phyloP scores from a whole-genome alignment of 768 basidiomycete genomes.

The Rhizopogon salebrosus region DNA sequence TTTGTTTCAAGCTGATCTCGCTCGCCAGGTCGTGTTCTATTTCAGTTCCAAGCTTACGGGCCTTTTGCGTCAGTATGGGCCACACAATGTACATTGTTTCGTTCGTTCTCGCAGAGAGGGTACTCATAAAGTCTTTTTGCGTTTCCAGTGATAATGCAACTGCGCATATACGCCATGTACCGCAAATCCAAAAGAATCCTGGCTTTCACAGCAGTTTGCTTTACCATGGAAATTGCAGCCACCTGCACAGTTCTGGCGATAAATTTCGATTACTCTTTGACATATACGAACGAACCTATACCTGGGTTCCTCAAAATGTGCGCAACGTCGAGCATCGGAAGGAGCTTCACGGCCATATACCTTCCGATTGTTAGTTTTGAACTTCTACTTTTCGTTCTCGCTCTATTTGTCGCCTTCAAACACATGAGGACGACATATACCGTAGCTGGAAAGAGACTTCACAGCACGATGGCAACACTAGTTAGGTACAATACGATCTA shows the following conservation, averaged over 20 bases:
- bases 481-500: constrained; percentile 4
- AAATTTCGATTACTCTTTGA: neutral
- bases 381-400: constrained; percentile 4
- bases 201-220: neutral
- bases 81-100: constrained; percentile 1
- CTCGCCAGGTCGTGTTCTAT: constrained; percentile 3
- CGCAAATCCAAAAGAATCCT: constrained; percentile 5
- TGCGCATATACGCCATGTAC: constrained; percentile 8
- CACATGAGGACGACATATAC: constrained; percentile 2
- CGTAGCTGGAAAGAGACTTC: constrained; percentile 1
- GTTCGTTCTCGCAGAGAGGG: neutral
- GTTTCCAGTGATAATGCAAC: constrained; percentile 6
- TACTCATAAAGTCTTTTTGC: neutral
- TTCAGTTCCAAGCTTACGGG: constrained; percentile 6
- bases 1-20: neutral
- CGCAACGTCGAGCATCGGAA: neutral
- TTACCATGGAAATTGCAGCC: constrained; percentile 4
- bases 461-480: constrained; percentile 2
- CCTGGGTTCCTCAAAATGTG: constrained; percentile 6
- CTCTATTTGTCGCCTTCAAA: constrained; percentile 1
- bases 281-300: constrained; percentile 5
- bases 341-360: constrained; percentile 4
- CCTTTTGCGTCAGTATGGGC: constrained; percentile 5
- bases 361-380: constrained; percentile 4
- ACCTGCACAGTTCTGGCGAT: constrained; percentile 1